These are phyloP conservation scores for Rhizomucor miehei DNA, from an alignment of 371 early-diverging fungal species.

Conservation along the genomic window DNA sequence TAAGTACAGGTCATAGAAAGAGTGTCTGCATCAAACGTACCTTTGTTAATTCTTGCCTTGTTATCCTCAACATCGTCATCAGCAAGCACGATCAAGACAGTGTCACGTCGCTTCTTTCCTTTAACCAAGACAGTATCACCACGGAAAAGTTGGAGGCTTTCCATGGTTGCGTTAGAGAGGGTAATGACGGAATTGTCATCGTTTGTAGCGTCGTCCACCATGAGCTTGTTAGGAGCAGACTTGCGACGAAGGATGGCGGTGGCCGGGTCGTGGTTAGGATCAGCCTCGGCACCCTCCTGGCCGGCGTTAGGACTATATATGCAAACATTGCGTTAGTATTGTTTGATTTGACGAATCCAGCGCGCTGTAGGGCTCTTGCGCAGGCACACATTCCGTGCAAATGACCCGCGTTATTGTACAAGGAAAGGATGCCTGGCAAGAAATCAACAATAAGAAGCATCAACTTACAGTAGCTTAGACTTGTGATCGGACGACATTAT, in stretches of 20 bases:
- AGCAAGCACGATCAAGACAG: constrained; percentile 91
- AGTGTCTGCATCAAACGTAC: constrained; percentile 26
- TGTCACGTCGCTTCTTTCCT: constrained; percentile 98
- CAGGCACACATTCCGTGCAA: too few relatives aligned
- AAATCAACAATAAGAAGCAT: not conserved
- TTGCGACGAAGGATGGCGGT: constrained; percentile 96
- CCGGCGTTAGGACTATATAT: constrained; percentile 45
- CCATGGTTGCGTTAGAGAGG: constrained; percentile 92
- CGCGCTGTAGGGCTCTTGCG: too few relatives aligned
- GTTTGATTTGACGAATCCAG: not conserved
- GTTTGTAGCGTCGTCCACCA: constrained; percentile 95
- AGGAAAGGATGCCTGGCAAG: not conserved
- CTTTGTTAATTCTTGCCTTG: constrained; percentile 94
- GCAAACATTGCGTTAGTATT: not conserved
- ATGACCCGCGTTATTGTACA: too few relatives aligned
- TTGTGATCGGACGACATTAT: constrained; percentile 20
- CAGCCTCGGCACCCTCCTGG: constrained; percentile 33
- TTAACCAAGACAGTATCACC: constrained; percentile 96
- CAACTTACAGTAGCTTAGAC: constrained; percentile 20
- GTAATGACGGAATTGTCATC: constrained; percentile 96
- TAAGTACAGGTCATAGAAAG: not conserved
- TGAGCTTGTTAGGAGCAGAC: constrained; percentile 93
- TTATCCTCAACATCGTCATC: constrained; percentile 92
- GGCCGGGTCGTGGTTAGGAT: constrained; percentile 79
- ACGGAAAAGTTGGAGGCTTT: constrained; percentile 86